These are phyloP conservation scores for Fusarium goolgardi DNA, from an alignment of 2,329 filamentous ascomycete genomes.

Conservation along the genomic window DNA sequence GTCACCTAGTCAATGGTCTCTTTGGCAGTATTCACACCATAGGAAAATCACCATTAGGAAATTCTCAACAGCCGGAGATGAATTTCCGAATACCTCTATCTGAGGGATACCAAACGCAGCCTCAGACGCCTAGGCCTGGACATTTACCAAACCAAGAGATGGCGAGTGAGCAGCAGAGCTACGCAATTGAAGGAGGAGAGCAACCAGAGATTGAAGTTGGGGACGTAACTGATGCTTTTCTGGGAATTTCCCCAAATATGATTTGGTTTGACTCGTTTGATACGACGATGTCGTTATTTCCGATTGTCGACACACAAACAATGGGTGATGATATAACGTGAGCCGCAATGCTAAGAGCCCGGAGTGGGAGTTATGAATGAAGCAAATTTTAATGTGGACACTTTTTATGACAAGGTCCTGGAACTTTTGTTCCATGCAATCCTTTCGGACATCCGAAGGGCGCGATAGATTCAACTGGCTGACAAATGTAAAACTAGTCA, in stretches of 20 bases:
- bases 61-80: not conserved
- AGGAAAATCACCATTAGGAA: constrained; percentile 22
- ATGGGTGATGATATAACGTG: constrained; percentile 15
- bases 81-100: not conserved
- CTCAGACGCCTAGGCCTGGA: constrained; percentile 5
- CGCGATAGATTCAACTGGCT: not conserved
- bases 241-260: constrained; percentile 44
- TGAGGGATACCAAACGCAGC: not conserved
- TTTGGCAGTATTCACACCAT: constrained; percentile 44
- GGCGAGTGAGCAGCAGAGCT: constrained; percentile 11
- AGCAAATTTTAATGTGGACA: not conserved
- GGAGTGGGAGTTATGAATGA: not conserved
- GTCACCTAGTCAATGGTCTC: constrained; percentile 40
- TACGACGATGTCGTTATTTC: constrained; percentile 44
- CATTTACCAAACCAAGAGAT: not conserved
- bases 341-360: not conserved
- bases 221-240: constrained; percentile 34
- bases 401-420: not conserved
- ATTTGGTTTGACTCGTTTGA: constrained; percentile 46
- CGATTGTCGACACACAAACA: constrained; percentile 43
- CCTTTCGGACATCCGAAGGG: constrained; percentile 3
- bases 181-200: not conserved
- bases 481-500: not conserved
- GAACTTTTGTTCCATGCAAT: constrained; percentile 11
- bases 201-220: constrained; percentile 24